These are phyloP conservation scores for Exophiala phaeomuriformis DNA, from an alignment of 2,329 filamentous ascomycete genomes.

Conservation along the genomic window DNA sequence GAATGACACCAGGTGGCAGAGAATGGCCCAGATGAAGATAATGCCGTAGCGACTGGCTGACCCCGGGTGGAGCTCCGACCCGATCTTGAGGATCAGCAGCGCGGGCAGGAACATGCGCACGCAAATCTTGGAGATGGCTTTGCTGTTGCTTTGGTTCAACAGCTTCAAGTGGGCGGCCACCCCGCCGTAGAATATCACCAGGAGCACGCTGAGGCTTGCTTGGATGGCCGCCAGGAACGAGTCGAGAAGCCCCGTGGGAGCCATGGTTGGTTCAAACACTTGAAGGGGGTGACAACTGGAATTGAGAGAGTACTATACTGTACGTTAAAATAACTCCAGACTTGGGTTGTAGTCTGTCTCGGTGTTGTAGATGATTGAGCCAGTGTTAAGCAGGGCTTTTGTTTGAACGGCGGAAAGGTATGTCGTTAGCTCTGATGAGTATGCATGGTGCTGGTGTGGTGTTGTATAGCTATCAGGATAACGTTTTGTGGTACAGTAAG, in stretches of 20 bases:
- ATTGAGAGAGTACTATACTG: too few relatives aligned
- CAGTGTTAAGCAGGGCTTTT: too few relatives aligned
- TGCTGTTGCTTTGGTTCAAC: slow-evolving; percentile 42
- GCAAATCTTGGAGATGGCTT: slow-evolving; percentile 47
- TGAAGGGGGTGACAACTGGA: too few relatives aligned
- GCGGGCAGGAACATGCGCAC: slow-evolving; percentile 50
- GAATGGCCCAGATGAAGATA: slow-evolving; percentile 46
- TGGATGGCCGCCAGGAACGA: slow-evolving; percentile 49
- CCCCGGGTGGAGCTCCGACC: slow-evolving; percentile 43
- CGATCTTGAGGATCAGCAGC: slow-evolving; percentile 48
- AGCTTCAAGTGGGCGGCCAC: slow-evolving; percentile 46
- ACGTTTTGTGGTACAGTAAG: too few relatives aligned
- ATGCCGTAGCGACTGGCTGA: slow-evolving; percentile 45
- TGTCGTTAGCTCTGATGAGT: too few relatives aligned
- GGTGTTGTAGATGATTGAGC: too few relatives aligned
- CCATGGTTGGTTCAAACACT: slow-evolving; percentile 3
- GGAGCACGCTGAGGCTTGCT: slow-evolving; percentile 47
- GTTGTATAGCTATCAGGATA: too few relatives aligned
- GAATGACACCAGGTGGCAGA: slow-evolving; percentile 46
- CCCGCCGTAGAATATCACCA: slow-evolving; percentile 49
- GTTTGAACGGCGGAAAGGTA: too few relatives aligned
- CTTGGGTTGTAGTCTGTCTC: too few relatives aligned
- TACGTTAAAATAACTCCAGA: too few relatives aligned
- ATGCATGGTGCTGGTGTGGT: too few relatives aligned
- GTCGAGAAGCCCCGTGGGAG: slow-evolving; percentile 23